Base-by-base conservation (phyloP, 805 yeast species). In the Ogataea nonfermentans region DNA sequence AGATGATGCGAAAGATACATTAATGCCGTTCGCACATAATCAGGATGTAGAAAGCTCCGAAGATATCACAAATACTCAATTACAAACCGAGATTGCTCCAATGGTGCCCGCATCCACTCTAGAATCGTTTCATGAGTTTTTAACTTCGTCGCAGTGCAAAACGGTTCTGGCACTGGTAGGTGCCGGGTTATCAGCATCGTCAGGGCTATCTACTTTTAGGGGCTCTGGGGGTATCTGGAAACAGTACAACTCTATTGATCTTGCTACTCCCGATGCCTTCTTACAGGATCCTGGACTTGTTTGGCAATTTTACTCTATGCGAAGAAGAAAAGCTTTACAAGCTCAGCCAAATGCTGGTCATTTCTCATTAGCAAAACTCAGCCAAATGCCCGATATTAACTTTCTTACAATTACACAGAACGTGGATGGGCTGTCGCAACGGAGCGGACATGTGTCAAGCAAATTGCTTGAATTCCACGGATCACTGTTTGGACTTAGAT, bases 201-300 rank as follows among this genome's bases (percentile, higher is more conserved):
- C 91, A 1, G 95, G 95, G 0, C 64, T 88, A 11, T 78, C 85
- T 4, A 81, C 91, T 0, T 84, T 81, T 55, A 66, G 88, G 35
- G 87, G 87, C 7, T 61, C 80, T 0, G 79, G 80, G 35, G 91
- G 93, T 0, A 64, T 81, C 20, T 88, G 96, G 95, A 71, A 77
- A 44, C 78, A 78, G 45, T 83, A 77, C 63, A 82, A 82, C 37
- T 79, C 89, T 51, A 80, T 85, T 31, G 96, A 88, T 54, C 67
- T 89, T 30, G 95, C 95, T 6, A 88, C 96, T 0, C 95, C 95
- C 0, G 96, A 88, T 55, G 96, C 95, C 4, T 88, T 89, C 58
- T 75, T 79, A 43, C 67, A 69, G 13, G 90, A 88, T 56, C 95
- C 96, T 0, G 85, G 86, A 0, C 67, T 87, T 8, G 96, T 89